Evolutionary conservation across 371 early-diverging fungal species (phyloP), one percentile per base, ranked within the genome.

Genomic region (Lichtheimia corymbifera): DNA sequence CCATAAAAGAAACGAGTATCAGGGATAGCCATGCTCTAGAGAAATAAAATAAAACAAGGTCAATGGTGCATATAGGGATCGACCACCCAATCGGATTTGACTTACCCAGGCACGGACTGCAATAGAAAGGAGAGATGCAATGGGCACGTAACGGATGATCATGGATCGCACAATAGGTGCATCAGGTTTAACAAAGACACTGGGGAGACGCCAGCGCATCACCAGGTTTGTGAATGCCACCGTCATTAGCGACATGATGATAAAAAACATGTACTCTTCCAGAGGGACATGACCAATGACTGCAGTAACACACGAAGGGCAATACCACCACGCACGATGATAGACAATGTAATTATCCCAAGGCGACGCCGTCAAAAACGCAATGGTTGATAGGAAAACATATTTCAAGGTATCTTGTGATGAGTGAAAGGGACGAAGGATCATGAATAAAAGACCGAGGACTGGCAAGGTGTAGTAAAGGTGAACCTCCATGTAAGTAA

Each of bases 321-420:
- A 80, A 54, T 86, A 88, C 30, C 66, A 73, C 83, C 82, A 81
- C 0, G 80, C 84, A n/a, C 73, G 72, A 52, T 80, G 77, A 28
- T 77, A 78, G 2, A 80, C 80, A 58, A 73, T 84, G 53, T 79
- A 87, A 54, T 86, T 85, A 61, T 88, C 88, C 88, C 88, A 88
- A 7, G 78, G 63, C 11, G 84, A 81, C 0, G 88, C 86, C 5
- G 86, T 87, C 0, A 65, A 11, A 17, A 87, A 64, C 0, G 88
- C 84, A 35, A 87, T 59, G 0, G 58, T 5, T 7, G 64, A 30
- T 22, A 88, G 66, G 22, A 82, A 74, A 4, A 64, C 50, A 35
- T 84, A 73, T 59, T 83, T 85, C 64, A 77, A 55, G 4, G 35
- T 50, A 18, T 80, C 80, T 18, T 77, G 59, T 0, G 64, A 22